Percentiles rank a stretch among this genome's conserved stretches.
phyloP scores from a whole-genome alignment of 164 flowering plant species.

The Piper betle region DNA sequence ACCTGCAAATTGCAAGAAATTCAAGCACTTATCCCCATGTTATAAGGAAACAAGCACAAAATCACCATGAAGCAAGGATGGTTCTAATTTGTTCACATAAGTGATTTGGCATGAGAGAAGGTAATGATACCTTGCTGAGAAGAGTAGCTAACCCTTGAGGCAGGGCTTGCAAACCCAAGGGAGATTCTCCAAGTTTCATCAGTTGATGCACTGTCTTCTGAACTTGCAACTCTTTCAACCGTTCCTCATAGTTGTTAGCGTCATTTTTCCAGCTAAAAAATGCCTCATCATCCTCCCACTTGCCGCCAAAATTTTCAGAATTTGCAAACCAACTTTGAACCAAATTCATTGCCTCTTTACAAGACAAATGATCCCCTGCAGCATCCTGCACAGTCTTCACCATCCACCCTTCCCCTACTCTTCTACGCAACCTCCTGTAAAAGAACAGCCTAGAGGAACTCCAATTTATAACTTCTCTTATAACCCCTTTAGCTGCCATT shows the following conservation, averaged over 20 bases:
- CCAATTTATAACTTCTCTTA: slow-evolving; percentile 79
- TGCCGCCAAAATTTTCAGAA: slow-evolving; percentile 28
- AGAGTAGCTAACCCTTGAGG: slow-evolving; percentile 81
- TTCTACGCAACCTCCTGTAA: slow-evolving; percentile 61
- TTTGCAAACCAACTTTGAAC: slow-evolving; percentile 63
- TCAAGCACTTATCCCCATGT: not conserved
- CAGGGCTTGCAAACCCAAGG: slow-evolving; percentile 65
- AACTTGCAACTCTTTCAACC: slow-evolving; percentile 57
- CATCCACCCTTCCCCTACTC: slow-evolving; percentile 52
- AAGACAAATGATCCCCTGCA: slow-evolving; percentile 61
- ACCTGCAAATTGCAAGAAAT: slow-evolving; percentile 17
- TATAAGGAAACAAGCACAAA: too few species aligned
- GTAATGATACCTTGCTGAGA: slow-evolving; percentile 54
- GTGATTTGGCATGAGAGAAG: not conserved
- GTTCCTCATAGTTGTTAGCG: slow-evolving; percentile 45
- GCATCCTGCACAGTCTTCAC: slow-evolving; percentile 28
- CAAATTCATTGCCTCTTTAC: slow-evolving; percentile 48
- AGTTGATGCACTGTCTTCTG: slow-evolving; percentile 63
- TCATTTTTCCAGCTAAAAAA: slow-evolving; percentile 81
- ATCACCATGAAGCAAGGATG: too few species aligned
- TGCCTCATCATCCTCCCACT: slow-evolving; percentile 67
- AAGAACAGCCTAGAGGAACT: slow-evolving; percentile 58
- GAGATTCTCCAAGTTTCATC: slow-evolving; percentile 48
- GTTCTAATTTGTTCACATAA: too few species aligned
- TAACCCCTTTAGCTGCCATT: slow-evolving; percentile 95